Base-by-base conservation (phyloP, 352 stramenopile species). In the Blastocystis sp. region DNA sequence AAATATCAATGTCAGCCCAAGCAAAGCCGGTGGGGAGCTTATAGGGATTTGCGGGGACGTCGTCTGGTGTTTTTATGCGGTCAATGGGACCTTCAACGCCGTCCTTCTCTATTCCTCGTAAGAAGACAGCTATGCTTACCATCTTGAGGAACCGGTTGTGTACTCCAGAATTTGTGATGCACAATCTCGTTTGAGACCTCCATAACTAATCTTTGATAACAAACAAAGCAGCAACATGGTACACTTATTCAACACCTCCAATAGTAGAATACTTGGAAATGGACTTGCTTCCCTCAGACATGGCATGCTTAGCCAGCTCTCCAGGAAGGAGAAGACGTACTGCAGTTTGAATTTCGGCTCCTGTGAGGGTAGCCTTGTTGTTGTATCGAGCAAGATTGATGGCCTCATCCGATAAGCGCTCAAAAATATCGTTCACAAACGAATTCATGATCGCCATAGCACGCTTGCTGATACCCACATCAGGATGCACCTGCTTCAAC, bases 401-500 rank as follows among this genome's bases (percentile, higher is more conserved):
- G 81, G 96, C 96, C 93, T 99, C 96, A 65, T 94, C 95, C 39
- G 96, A 96, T 76, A 99, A 97, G 85, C 96, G 94, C 92, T 99
- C 96, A 92, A 99, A 99, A 88, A 98, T 98, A 92, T 99, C 96
- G 93, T 98, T 98, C 92, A 98, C 98, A 93, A 98, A 99, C 39
- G 90, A 98, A 98, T 92, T 99, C 96, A 93, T 98, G 98, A 92
- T 92, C 43, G 56, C 85, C 91, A 93, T 93, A 41, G 87, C 91
- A 70, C 92, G 90, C 91, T 95, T 95, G 66, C 70, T 92, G 89
- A 92, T 93, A 90, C 91, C 91, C 66, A 90, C 92, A 68, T 93
- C 91, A 9, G 91, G 90, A 26, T 91, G 81, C 7, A 91, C 89
- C 68, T 91, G 90, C 90, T 94, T 95, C 66, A 94, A 89, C 20